Evolutionary conservation across 805 yeast species (phyloP).

Genomic region (Ogataea glucozyma): DNA sequence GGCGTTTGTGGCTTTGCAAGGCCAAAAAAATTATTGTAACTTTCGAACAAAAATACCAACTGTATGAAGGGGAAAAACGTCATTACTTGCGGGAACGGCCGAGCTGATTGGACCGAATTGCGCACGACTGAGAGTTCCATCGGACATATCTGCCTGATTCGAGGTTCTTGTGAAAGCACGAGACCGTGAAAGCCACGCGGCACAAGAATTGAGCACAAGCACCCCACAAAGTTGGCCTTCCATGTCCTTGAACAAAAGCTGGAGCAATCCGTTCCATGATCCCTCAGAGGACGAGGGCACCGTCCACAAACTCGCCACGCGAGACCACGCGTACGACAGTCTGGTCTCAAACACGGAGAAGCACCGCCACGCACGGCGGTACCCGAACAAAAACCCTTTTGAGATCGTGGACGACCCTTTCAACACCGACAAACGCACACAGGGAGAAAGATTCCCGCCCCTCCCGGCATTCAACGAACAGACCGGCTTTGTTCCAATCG

Average conservation of each 20-base stretch:
- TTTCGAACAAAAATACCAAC: too few relatives aligned
- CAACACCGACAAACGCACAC: not conserved
- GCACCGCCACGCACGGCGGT: slow-evolving; percentile 4
- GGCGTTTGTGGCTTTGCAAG: not conserved
- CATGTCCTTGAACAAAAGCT: slow-evolving; percentile 6
- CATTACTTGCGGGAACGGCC: too few relatives aligned
- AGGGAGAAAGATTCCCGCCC: slow-evolving; percentile 2
- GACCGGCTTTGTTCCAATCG: slow-evolving; percentile 1
- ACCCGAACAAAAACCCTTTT: not conserved
- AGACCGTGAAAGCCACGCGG: not conserved
- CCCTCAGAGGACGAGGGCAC: slow-evolving; percentile 2
- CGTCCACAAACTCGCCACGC: not conserved
- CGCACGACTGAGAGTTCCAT: too few relatives aligned
- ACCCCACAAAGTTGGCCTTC: not conserved
- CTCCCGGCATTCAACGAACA: slow-evolving; percentile 1
- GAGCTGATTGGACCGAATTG: too few relatives aligned
- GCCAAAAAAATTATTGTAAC: too few relatives aligned
- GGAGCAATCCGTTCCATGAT: slow-evolving; percentile 5
- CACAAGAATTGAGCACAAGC: not conserved
- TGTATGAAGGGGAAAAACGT: too few relatives aligned
- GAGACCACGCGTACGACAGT: slow-evolving; percentile 1
- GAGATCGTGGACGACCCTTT: slow-evolving; percentile 1
- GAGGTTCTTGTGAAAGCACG: too few relatives aligned
- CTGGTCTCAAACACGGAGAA: slow-evolving; percentile 7
- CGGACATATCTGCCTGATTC: too few relatives aligned